These are phyloP conservation scores for Trichosporon sp. DNA, from an alignment of 1,284 basidiomycete genomes.

Conservation along the genomic window DNA sequence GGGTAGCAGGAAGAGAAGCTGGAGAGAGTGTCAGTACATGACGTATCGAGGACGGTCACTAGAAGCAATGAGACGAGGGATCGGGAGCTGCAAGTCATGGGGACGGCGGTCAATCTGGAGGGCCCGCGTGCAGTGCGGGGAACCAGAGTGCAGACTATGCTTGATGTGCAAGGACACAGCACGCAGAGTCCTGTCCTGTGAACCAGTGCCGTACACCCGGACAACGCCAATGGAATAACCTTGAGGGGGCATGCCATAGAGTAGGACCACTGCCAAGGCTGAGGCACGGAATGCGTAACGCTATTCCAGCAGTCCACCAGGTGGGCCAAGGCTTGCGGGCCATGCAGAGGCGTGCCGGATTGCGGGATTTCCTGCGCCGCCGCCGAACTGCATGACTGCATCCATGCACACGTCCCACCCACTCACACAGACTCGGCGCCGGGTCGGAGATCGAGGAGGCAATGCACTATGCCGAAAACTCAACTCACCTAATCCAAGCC, in stretches of 20 bases:
- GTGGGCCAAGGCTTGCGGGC: not conserved
- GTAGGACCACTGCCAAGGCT: not conserved
- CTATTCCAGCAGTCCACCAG: not conserved
- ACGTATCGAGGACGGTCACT: conserved; percentile 14
- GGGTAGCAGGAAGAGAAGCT: not conserved
- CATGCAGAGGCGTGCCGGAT: not conserved
- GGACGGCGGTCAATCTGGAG: not conserved
- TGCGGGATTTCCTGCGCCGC: conserved; percentile 6
- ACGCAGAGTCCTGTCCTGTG: not conserved
- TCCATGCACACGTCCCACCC: not conserved
- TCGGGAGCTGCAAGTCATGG: not conserved
- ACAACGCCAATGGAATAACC: not conserved
- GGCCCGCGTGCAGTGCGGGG: not conserved
- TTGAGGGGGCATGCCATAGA: not conserved
- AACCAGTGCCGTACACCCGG: conserved; percentile 7
- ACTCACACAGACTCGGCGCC: not conserved
- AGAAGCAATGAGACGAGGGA: conserved; percentile 4
- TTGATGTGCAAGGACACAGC: not conserved
- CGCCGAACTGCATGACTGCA: not conserved
- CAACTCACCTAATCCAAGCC: not conserved
- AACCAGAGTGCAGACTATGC: not conserved
- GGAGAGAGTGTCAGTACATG: not conserved
- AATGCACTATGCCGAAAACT: conserved; percentile 4
- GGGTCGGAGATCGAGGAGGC: not conserved
- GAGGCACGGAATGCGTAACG: conserved; percentile 14